phyloP scores from a whole-genome alignment of 345 rosid species.

The Acer yangbiense region DNA sequence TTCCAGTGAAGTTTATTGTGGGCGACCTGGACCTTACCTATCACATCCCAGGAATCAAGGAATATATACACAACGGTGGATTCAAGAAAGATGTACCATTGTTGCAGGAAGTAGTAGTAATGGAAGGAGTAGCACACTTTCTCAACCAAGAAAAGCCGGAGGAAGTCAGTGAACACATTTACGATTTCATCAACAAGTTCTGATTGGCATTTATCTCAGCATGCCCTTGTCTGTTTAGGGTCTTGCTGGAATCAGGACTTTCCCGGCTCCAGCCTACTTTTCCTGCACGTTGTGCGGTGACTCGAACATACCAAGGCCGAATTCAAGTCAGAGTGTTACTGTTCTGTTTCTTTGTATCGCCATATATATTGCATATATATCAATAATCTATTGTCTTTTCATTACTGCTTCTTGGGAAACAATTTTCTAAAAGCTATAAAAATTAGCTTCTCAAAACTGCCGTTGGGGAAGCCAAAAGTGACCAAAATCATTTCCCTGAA shows the following conservation, averaged over 20 bases:
- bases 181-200: conserved; percentile 71
- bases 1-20: conserved; percentile 78
- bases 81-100: conserved; percentile 65
- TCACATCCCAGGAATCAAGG: conserved; percentile 60
- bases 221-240: neutral
- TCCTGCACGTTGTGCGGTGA: too few species aligned
- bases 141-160: conserved; percentile 69
- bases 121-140: conserved; percentile 86
- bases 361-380: too few species aligned
- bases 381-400: too few species aligned
- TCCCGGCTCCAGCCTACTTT: neutral
- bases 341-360: neutral
- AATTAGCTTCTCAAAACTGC: too few species aligned
- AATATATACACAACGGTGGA: conserved; percentile 44
- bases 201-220: conserved; percentile 15
- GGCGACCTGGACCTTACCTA: conserved; percentile 74
- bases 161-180: conserved; percentile 62
- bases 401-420: too few species aligned
- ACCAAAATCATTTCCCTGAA: too few species aligned
- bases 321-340: neutral
- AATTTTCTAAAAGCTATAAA: too few species aligned
- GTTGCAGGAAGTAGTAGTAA: conserved; percentile 67
- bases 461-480: too few species aligned
- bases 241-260: neutral
- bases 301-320: too few species aligned